Percentiles rank a stretch among this genome's conserved stretches.
phyloP scores from a whole-genome alignment of 2,329 filamentous ascomycete genomes.

The Zasmidium citrigriseum region DNA sequence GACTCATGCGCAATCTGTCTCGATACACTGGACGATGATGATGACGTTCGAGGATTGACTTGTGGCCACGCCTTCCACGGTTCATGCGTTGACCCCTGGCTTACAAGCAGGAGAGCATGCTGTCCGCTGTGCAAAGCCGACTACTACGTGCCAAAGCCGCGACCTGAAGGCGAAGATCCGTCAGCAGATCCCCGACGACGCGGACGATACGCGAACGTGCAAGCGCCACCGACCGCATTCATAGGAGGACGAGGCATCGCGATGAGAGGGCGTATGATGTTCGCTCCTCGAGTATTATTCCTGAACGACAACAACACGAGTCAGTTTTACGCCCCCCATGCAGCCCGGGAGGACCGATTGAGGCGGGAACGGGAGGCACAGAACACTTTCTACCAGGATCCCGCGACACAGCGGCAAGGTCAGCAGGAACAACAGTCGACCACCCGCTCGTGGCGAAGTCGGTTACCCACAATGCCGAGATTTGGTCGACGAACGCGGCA shows the following conservation, averaged over 20 bases:
- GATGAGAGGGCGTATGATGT: conserved; percentile 30
- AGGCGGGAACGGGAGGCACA: conserved; percentile 5
- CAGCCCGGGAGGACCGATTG: conserved; percentile 10
- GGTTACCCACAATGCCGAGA: conserved; percentile 27
- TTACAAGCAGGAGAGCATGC: conserved; percentile 90
- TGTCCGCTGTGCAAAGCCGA: conserved; percentile 98
- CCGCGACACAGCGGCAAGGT: conserved; percentile 11
- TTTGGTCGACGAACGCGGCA: conserved; percentile 27
- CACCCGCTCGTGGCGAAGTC: conserved; percentile 25
- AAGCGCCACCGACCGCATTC: conserved; percentile 31
- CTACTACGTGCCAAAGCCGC: conserved; percentile 92
- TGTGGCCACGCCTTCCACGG: conserved; percentile 99
- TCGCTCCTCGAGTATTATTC: conserved; percentile 31
- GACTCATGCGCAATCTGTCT: conserved; percentile 97
- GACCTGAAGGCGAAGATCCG: conserved; percentile 54
- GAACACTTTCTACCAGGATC: conserved; percentile 11
- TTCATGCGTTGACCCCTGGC: conserved; percentile 92
- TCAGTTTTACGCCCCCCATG: conserved; percentile 3
- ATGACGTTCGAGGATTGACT: conserved; percentile 88
- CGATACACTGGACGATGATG: conserved; percentile 89
- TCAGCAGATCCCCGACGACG: conserved; percentile 14
- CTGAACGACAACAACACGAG: conserved; percentile 14
- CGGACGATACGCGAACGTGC: conserved; percentile 11
- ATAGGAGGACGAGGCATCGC: conserved; percentile 27
- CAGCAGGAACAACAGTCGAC: conserved; percentile 3